Percentiles rank a stretch among this genome's conserved stretches.
phyloP scores from a whole-genome alignment of 129 eudicot species.

The Centrapalus pauciflorus region DNA sequence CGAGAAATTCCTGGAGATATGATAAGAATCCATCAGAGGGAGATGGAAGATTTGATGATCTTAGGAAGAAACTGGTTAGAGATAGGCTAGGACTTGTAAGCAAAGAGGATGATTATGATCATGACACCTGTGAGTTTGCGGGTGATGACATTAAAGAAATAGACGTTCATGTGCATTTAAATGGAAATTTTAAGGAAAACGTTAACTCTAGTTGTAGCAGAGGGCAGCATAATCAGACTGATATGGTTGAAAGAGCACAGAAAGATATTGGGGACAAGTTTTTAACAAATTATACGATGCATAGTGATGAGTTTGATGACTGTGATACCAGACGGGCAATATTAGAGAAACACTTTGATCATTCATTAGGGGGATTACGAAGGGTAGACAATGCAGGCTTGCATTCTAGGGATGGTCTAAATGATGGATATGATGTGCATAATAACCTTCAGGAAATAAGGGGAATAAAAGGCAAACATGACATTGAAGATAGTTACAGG shows the following conservation, averaged over 20 bases:
- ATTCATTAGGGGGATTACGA: constrained; percentile 21
- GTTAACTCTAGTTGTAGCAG: not conserved
- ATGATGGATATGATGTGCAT: constrained; percentile 5
- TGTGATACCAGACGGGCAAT: constrained; percentile 7
- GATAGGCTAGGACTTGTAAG: constrained; percentile 15
- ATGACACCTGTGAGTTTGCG: not conserved
- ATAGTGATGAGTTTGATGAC: constrained; percentile 3
- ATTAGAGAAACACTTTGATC: constrained; percentile 10
- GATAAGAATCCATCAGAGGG: not conserved
- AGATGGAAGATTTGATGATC: constrained; percentile 19
- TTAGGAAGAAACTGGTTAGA: constrained; percentile 21
- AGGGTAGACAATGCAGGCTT: constrained; percentile 14
- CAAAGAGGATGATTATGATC: not conserved
- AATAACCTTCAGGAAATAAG: not conserved
- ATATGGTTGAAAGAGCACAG: constrained; percentile 19
- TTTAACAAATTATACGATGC: constrained; percentile 10
- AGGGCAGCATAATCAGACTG: not conserved
- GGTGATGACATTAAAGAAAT: constrained; percentile 11
- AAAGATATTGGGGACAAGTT: constrained; percentile 12
- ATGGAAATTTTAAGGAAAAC: constrained; percentile 5
- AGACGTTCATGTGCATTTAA: constrained; percentile 14
- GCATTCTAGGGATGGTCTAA: not conserved
- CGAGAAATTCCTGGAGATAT: constrained; percentile 18
- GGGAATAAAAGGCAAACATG: not conserved
- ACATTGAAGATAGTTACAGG: constrained; percentile 9